Base-by-base conservation (phyloP, 768 basidiomycete genomes). In the Mycena amicta region DNA sequence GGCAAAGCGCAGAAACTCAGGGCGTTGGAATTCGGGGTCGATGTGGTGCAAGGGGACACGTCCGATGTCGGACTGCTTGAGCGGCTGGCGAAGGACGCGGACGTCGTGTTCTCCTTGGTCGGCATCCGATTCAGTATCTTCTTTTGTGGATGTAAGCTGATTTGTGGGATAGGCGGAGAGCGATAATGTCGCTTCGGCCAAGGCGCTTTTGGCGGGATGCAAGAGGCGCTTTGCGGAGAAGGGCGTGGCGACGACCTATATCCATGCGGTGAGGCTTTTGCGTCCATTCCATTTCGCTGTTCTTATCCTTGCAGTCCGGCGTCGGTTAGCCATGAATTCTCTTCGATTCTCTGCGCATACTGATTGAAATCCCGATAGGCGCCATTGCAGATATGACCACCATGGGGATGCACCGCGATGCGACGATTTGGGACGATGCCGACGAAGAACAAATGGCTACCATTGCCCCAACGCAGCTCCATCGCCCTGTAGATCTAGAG, bases 21-120 rank as follows among this genome's bases (percentile, higher is more conserved):
- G n/a, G n/a, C n/a, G 2, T 52, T 68, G 39, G 61, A 64, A 2
- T 39, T 73, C 31, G 70, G 68, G 3, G 31, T 68, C 29, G 55
- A 56, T 6, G 39, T 72, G 40, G 52, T 71, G 12, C 12, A 75
- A 22, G 77, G 76, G 3, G 71, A 76, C 20, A 61, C 74, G 41
- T 56, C 66, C 3, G 70, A 77, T 37, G 54, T 60, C 23, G 68
- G 62, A 2, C 49, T 70, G 31, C 57, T 78, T n/a, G 65, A 67
- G 53, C 51, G 64, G 12, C 63, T 68, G 1, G 71, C 71, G 0
- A 65, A 66, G 2, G 57, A 57, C 39, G 71, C 75, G 3, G 72
- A 76, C 23, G 53, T 77, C 28, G 55, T 78, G 4, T 64, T 78
- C 20, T 53, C 71, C 18, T 61, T 58, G n/a, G 77, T 75, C 15